Base-by-base conservation (phyloP, 352 stramenopile species). In the Phytophthora crassamura region DNA sequence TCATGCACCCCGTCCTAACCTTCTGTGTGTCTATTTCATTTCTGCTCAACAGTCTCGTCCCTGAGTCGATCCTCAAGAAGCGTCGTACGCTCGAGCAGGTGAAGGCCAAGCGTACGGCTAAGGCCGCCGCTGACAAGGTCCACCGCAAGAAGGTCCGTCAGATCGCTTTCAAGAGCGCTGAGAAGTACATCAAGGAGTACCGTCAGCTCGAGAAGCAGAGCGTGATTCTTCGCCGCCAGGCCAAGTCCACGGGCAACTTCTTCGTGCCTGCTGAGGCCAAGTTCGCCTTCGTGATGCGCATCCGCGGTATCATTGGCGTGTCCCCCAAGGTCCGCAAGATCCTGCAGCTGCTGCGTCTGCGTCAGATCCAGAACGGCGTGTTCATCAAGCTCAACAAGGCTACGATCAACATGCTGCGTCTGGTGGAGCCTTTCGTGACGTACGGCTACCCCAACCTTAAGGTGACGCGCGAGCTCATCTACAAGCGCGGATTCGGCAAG, bases 331-430 rank as follows among this genome's bases (percentile, higher is more conserved):
- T 95, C 20, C 88, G 88, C 85, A 99, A 99, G 91, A 99, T 99
- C 70, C 87, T 99, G 86, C 97, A 99, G 83, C 90, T 99, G 22
- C 97, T 99, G 75, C 97, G 98, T 89, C 93, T 99, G 65, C 96
- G 97, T 70, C 98, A 99, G 88, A 98, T 99, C 88, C 95, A 99
- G 93, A 99, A 99, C 84, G 97, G 96, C 57, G 97, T 98, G 43
- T 99, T 99, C 83, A 91, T 99, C 34, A 98, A 98, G 82, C 90
- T 99, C 30, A 99, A 99, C 92, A 98, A 99, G 86, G 96, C 97
- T 53, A 99, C 97, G 59, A 97, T 99, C 76, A 98, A 99, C 78
- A 99, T 99, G 97, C 93, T 99, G 59, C 94, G 97, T 73, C 89
- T 99, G 25, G 97, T 99, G 14, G 97, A 99, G 80, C 97, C 97